A percentile compares a stretch with the other conserved stretches of the same genome.
Conservation (phyloP, 768 basidiomycete genomes). For the Mycena filopes region DNA sequence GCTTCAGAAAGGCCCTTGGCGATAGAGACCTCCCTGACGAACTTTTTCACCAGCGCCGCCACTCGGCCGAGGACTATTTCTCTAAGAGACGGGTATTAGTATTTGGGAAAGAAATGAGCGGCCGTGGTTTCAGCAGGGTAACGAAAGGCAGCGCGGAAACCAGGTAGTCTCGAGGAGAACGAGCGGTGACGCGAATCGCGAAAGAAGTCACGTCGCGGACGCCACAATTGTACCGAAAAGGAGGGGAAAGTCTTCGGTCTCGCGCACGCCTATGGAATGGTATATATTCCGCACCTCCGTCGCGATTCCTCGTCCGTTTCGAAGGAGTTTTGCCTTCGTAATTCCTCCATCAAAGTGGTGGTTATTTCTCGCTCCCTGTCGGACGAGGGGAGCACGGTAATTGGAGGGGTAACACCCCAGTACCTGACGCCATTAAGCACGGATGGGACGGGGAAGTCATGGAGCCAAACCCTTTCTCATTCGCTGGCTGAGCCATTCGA, state of each 20-base stretch:
- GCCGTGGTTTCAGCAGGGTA: not conserved
- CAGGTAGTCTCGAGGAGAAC: not conserved
- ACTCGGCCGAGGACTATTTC: slow-evolving; percentile 94
- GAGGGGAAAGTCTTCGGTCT: not conserved
- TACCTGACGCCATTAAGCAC: slow-evolving; percentile 53
- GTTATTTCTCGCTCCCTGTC: slow-evolving; percentile 86
- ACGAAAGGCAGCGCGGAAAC: not conserved
- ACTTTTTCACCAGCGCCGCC: slow-evolving; percentile 89
- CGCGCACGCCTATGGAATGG: not conserved
- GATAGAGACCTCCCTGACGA: slow-evolving; percentile 86
- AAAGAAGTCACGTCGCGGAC: slow-evolving; percentile 10
- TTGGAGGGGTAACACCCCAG: slow-evolving; percentile 87
- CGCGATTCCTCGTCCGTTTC: slow-evolving; percentile 90
- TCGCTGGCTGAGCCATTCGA: slow-evolving; percentile 16
- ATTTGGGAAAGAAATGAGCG: not conserved
- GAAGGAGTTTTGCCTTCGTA: slow-evolving; percentile 85
- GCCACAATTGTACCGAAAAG: not conserved
- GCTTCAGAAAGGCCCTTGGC: slow-evolving; percentile 86
- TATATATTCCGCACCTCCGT: slow-evolving; percentile 71
- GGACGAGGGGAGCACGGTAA: slow-evolving; percentile 77
- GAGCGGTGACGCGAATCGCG: not conserved
- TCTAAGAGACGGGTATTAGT: slow-evolving; percentile 55
- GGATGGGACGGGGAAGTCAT: not conserved
- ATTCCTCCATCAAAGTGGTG: slow-evolving; percentile 87
- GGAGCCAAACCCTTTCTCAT: slow-evolving; percentile 12